Evolutionary conservation across 495 filamentous ascomycete genomes (phyloP).

Genomic region (Penicillium bovifimosum): DNA sequence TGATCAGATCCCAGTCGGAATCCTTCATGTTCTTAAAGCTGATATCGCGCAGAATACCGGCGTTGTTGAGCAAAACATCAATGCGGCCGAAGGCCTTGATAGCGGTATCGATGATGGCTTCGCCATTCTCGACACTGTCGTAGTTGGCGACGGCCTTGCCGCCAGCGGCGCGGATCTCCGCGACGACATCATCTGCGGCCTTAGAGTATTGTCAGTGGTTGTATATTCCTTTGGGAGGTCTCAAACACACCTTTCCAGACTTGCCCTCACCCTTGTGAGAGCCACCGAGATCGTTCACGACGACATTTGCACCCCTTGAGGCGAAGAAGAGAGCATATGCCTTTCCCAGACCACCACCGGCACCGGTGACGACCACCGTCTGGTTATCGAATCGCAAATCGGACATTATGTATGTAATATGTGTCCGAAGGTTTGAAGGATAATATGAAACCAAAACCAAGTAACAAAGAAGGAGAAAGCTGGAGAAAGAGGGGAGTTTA

Average conservation of each 20-base stretch:
- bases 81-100: constrained; percentile 88
- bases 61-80: constrained; percentile 96
- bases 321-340: constrained; percentile 90
- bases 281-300: constrained; percentile 94
- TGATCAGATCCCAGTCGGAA: constrained; percentile 91
- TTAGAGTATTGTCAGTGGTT: constrained; percentile 32
- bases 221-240: neutral
- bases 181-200: constrained; percentile 93
- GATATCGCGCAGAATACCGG: constrained; percentile 92
- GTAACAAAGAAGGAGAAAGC: constrained; percentile 15
- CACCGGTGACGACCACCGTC: constrained; percentile 94
- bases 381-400: constrained; percentile 92
- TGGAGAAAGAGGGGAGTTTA: constrained; percentile 27
- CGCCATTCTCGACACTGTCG: constrained; percentile 92
- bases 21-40: constrained; percentile 99
- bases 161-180: constrained; percentile 86
- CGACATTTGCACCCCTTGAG: constrained; percentile 87
- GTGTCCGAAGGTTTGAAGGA: constrained; percentile 15
- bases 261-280: constrained; percentile 93
- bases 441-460: constrained; percentile 8
- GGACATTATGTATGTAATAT: constrained; percentile 50
- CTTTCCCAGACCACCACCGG: constrained; percentile 90
- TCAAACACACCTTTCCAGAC: constrained; percentile 63
- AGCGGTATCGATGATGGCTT: constrained; percentile 93
- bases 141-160: constrained; percentile 98